Percentiles rank a stretch among this genome's conserved stretches.
phyloP scores from a whole-genome alignment of 768 basidiomycete genomes.

The Lentinula guzmanii region DNA sequence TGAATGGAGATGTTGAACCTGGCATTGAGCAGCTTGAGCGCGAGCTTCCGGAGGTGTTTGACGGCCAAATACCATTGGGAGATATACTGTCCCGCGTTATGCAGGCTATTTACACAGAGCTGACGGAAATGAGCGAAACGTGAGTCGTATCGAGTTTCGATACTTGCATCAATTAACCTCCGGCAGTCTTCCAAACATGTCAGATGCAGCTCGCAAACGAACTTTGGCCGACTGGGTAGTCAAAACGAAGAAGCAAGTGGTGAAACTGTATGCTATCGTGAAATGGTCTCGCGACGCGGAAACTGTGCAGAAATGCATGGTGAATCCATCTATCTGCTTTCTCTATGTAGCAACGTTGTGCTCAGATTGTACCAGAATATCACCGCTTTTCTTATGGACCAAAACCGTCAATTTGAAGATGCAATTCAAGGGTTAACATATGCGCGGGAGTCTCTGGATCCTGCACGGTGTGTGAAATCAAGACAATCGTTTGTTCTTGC shows the following conservation, averaged over 20 bases:
- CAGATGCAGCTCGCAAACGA: slow-evolving; percentile 73
- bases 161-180: slow-evolving; percentile 1
- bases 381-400: slow-evolving; percentile 78
- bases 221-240: slow-evolving; percentile 85
- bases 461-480: slow-evolving; percentile 55
- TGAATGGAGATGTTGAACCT: slow-evolving; percentile 23
- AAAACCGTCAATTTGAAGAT: slow-evolving; percentile 79
- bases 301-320: slow-evolving; percentile 86
- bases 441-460: slow-evolving; percentile 64
- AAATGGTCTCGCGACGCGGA: slow-evolving; percentile 86
- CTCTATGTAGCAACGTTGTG: slow-evolving; percentile 2
- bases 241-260: slow-evolving; percentile 84
- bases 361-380: slow-evolving; percentile 54
- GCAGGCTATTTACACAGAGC: slow-evolving; percentile 77
- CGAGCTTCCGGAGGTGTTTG: slow-evolving; percentile 67
- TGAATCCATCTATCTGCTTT: slow-evolving; percentile 16
- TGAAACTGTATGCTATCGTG: slow-evolving; percentile 80
- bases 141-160: slow-evolving; percentile 29
- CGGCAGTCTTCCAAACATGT: slow-evolving; percentile 72
- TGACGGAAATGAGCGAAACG: slow-evolving; percentile 84
- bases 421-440: slow-evolving; percentile 57
- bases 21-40: slow-evolving; percentile 55
- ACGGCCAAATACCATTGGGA: slow-evolving; percentile 69
- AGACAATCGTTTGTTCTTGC: neutral
- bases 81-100: slow-evolving; percentile 72